Evolutionary conservation across 2,329 filamentous ascomycete genomes (phyloP).

Genomic region (Sclerotinia spermophila): DNA sequence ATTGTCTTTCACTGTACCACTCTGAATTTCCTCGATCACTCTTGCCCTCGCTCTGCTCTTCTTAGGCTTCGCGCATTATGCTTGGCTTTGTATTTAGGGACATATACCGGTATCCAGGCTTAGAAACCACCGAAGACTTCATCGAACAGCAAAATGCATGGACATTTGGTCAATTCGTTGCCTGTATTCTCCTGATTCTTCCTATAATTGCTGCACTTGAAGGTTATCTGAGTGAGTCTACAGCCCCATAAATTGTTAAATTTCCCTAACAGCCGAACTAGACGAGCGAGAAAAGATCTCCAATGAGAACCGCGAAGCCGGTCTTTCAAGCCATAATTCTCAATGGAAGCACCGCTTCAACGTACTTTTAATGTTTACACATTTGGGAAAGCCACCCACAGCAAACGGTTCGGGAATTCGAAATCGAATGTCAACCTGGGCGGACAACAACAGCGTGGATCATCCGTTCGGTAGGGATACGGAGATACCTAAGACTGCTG

Average conservation of each 20-base stretch:
- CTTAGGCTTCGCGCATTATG: not conserved
- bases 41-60: not conserved
- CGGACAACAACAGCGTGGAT: not conserved
- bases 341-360: not conserved
- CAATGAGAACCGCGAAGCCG: not conserved
- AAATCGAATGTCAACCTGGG: not conserved
- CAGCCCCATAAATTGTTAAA: too few relatives aligned
- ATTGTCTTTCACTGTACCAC: too few relatives aligned
- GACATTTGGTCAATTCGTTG: slow-evolving; percentile 12
- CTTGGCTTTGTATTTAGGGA: not conserved
- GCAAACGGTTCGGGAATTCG: not conserved
- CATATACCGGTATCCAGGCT: not conserved
- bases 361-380: not conserved
- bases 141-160: slow-evolving; percentile 5
- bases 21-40: not conserved
- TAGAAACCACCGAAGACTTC: slow-evolving; percentile 5
- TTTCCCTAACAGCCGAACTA: not conserved
- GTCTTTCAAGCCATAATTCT: not conserved
- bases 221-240: not conserved
- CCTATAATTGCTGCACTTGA: slow-evolving; percentile 8
- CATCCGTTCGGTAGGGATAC: not conserved
- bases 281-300: slow-evolving; percentile 4
- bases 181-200: slow-evolving; percentile 1
- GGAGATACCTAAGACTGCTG: not conserved
- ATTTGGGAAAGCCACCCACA: not conserved